phyloP scores from a whole-genome alignment of 208 protist genomes.

The Crithidia brevicula region DNA sequence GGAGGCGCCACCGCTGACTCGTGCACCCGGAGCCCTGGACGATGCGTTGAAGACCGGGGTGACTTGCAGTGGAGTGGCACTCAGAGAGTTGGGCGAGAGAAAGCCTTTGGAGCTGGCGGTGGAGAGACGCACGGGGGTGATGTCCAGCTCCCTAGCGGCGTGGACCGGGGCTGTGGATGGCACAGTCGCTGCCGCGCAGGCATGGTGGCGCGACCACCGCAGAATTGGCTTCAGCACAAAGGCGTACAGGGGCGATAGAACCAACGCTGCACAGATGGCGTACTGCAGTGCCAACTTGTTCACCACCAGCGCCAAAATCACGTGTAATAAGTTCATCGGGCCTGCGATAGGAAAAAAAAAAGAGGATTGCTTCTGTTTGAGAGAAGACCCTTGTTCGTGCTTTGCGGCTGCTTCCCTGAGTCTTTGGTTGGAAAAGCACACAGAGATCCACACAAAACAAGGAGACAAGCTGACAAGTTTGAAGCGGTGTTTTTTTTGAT shows the following conservation, averaged over 20 bases:
- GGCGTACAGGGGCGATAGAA: constrained; percentile 62
- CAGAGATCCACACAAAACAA: too few relatives aligned
- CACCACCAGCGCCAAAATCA: constrained; percentile 8
- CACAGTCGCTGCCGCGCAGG: neutral
- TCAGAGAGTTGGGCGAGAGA: constrained; percentile 18
- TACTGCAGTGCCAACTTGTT: constrained; percentile 28
- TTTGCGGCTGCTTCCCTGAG: too few relatives aligned
- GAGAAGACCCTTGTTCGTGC: too few relatives aligned
- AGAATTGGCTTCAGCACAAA: constrained; percentile 57
- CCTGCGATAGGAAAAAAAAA: constrained; percentile 9
- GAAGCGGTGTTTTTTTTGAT: neutral
- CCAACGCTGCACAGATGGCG: constrained; percentile 31
- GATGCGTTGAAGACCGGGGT: constrained; percentile 16
- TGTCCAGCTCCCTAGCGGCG: neutral
- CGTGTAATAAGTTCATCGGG: neutral
- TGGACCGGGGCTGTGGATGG: neutral
- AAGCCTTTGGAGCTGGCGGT: constrained; percentile 14
- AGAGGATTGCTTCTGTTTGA: too few relatives aligned
- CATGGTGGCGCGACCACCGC: constrained; percentile 11
- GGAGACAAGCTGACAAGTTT: too few relatives aligned
- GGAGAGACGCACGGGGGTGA: constrained; percentile 16
- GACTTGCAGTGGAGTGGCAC: constrained; percentile 14
- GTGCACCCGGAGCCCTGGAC: neutral
- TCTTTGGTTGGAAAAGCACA: too few relatives aligned
- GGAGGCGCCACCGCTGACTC: neutral